Evolutionary conservation across 2,329 filamentous ascomycete genomes (phyloP).

Genomic region (Colletotrichum theobromicola): DNA sequence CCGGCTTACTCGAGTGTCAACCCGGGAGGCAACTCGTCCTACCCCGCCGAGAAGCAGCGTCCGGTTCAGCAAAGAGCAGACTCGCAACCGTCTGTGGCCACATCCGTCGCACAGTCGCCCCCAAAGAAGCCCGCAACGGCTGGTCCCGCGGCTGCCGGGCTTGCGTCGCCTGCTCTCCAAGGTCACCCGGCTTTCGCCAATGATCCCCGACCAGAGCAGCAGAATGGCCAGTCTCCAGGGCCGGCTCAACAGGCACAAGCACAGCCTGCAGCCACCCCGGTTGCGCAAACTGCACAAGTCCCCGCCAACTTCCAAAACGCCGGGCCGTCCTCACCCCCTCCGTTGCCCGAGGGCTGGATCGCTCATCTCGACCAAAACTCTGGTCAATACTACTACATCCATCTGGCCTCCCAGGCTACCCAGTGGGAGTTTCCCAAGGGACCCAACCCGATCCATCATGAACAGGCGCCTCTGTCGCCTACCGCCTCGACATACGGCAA

Average conservation of each 20-base stretch:
- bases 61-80: slow-evolving; percentile 36
- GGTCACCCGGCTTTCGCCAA: slow-evolving; percentile 92
- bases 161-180: slow-evolving; percentile 56
- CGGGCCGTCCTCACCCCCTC: slow-evolving; percentile 84
- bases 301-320: slow-evolving; percentile 47
- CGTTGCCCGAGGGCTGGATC: slow-evolving; percentile 97
- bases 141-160: slow-evolving; percentile 27
- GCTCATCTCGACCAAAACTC: slow-evolving; percentile 94
- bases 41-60: slow-evolving; percentile 80
- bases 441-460: slow-evolving; percentile 85
- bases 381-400: slow-evolving; percentile 98
- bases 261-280: neutral
- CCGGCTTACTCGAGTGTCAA: slow-evolving; percentile 92
- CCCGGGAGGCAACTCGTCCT: slow-evolving; percentile 58
- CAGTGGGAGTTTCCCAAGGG: slow-evolving; percentile 99
- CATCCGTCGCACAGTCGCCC: slow-evolving; percentile 34
- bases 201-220: slow-evolving; percentile 64
- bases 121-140: slow-evolving; percentile 33
- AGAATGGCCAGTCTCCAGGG: slow-evolving; percentile 41
- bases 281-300: slow-evolving; percentile 33
- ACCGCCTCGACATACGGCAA: slow-evolving; percentile 79
- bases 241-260: neutral
- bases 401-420: slow-evolving; percentile 91
- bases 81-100: slow-evolving; percentile 30
- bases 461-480: slow-evolving; percentile 82